Evolutionary conservation across 345 rosid species (phyloP).

Genomic region (Passiflora organensis): DNA sequence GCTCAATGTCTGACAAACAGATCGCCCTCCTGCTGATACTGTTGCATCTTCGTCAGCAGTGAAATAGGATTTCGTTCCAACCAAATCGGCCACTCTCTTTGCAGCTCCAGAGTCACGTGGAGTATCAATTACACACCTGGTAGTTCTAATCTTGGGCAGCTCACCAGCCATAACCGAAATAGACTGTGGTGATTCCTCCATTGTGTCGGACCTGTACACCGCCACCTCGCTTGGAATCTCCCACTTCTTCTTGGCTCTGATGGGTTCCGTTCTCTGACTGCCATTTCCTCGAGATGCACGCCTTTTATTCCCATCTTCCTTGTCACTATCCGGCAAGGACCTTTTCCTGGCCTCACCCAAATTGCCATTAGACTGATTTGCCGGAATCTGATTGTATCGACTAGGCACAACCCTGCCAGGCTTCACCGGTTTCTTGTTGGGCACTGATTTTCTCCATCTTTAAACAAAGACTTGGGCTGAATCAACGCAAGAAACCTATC

Average conservation of each 20-base stretch:
- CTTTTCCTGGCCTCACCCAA: slow-evolving; percentile 47
- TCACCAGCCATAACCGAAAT: slow-evolving; percentile 20
- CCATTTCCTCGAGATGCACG: slow-evolving; percentile 47
- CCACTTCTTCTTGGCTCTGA: slow-evolving; percentile 83
- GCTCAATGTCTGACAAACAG: slow-evolving; percentile 16
- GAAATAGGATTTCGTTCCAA: slow-evolving; percentile 50
- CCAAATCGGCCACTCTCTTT: slow-evolving; percentile 77
- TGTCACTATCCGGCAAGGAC: slow-evolving; percentile 60
- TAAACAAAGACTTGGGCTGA: slow-evolving; percentile 79
- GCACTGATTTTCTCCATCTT: slow-evolving; percentile 57
- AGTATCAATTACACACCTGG: slow-evolving; percentile 41
- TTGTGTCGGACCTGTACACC: slow-evolving; percentile 29
- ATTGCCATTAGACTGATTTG: slow-evolving; percentile 26
- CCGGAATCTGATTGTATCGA: slow-evolving; percentile 50
- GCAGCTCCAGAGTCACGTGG: slow-evolving; percentile 93
- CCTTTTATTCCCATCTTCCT: slow-evolving; percentile 57
- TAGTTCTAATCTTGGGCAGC: slow-evolving; percentile 72
- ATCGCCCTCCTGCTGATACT: slow-evolving; percentile 10
- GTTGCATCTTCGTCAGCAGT: slow-evolving; percentile 14
- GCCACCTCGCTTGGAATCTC: slow-evolving; percentile 67
- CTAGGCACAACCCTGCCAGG: slow-evolving; percentile 75
- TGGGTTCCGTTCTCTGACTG: slow-evolving; percentile 27
- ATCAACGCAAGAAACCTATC: slow-evolving; percentile 45
- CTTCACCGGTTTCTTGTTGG: slow-evolving; percentile 49
- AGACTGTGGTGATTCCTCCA: slow-evolving; percentile 31